Evolutionary conservation across 805 yeast genomes (phyloP), one percentile per base, ranked within the genome.

Genomic region (Yarrowia sp.): DNA sequence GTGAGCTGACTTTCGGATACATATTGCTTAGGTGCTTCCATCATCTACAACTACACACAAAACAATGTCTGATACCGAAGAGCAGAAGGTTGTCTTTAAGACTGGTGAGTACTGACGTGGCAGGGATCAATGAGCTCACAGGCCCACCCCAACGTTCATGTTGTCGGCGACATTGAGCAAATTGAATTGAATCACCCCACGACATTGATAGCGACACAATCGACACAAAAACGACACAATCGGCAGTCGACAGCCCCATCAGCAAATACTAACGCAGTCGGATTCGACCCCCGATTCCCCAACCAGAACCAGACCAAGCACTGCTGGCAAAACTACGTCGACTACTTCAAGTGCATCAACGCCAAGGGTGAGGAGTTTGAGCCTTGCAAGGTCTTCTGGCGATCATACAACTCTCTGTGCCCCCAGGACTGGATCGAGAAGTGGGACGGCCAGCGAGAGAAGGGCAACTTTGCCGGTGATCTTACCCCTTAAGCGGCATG

Each of bases 291-390:
- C 76, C 89, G 97, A 81, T 93, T 93, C 87, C 98, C 99, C 74
- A 87, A 92, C 85, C 93, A 88, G 81, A 94, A 94, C 87, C 99
- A 94, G 83, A 91, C 98, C 76, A 92, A 90, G 84, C 97, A 94
- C 85, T 95, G 98, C 85, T 96, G 94, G 88, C 98, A 94, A 84
- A 86, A 94, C 74, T 95, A 94, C 84, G 92, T 95, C 76, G 99
- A 95, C 82, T 95, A 94, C 87, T 95, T 90, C 89, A 93, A 92
- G 82, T 95, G 99, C 85, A 87, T 95, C 79, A 90, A 88, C 76
- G 92, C 93, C 73, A 94, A 94, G 84, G 99, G 99, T 78, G 98
- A 94, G 83, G 98, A 93, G 71, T 95, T 95, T 78, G 97, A 93
- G 76, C 98, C 98, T 77, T 95, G 99, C 82, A 86, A 92, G 82